Conservation (phyloP, 176 grass and related monocot genomes). For the Typha latifolia region DNA sequence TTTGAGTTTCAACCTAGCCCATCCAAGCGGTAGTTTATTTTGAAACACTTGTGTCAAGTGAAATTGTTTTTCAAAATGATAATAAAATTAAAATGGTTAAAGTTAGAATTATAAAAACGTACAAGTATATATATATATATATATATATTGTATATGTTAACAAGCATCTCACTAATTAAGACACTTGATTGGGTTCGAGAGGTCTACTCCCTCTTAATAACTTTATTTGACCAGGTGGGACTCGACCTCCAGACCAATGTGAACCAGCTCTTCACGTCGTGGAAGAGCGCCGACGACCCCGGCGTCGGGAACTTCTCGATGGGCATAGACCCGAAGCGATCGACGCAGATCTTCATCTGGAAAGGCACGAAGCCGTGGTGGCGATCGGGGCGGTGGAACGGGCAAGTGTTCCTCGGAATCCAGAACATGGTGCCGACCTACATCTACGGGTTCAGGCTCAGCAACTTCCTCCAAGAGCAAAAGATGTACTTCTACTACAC, state of each 20-base stretch:
- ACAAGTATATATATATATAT: too few species aligned
- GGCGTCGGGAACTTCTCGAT: conserved; percentile 42
- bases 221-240: neutral
- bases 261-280: conserved; percentile 38
- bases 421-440: conserved; percentile 32
- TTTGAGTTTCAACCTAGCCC: too few species aligned
- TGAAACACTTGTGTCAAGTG: too few species aligned
- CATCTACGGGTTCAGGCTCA: conserved; percentile 39
- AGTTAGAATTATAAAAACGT: too few species aligned
- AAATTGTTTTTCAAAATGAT: too few species aligned
- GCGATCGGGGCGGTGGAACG: conserved; percentile 40
- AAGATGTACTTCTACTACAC: conserved; percentile 50
- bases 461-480: conserved; percentile 30
- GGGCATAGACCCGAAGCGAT: conserved; percentile 40
- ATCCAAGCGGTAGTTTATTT: too few species aligned
- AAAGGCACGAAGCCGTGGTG: conserved; percentile 22
- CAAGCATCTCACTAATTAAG: too few species aligned
- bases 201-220: too few species aligned
- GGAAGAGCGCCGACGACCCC: conserved; percentile 38
- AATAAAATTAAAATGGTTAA: too few species aligned
- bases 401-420: conserved; percentile 38
- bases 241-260: conserved; percentile 21
- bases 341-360: conserved; percentile 69
- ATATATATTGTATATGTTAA: too few species aligned
- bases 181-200: too few species aligned